Conservation (phyloP, 225 moss, liverwort and hornwort genomes). For the Bryum argenteum region DNA sequence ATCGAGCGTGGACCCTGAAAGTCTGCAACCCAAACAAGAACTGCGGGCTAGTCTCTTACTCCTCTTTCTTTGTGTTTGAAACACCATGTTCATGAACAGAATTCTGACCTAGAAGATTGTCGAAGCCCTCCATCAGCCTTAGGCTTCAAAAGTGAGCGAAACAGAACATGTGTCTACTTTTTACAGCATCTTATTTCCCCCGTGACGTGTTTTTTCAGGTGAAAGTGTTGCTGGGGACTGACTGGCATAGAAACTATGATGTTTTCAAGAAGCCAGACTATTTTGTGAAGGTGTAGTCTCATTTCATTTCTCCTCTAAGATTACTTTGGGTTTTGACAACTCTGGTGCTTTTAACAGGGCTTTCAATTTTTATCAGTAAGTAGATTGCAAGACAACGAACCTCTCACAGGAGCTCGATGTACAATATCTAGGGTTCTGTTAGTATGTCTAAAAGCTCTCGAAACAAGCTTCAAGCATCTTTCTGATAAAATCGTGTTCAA, state of each 20-base stretch:
- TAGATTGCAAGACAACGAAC: neutral
- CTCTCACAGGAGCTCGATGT: neutral
- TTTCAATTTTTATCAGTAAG: neutral
- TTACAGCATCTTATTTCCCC: neutral
- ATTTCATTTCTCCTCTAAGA: constrained; percentile 10
- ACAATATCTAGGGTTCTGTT: too few relatives aligned
- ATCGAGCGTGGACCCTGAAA: constrained; percentile 38
- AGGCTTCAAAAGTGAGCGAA: constrained; percentile 12
- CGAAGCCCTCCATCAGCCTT: neutral
- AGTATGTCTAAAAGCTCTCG: neutral
- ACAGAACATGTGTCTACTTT: neutral
- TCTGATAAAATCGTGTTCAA: neutral
- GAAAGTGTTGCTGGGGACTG: constrained; percentile 77
- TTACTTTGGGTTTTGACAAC: constrained; percentile 13
- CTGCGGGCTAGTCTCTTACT: constrained; percentile 37
- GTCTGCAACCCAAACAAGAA: constrained; percentile 44
- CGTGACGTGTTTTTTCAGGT: constrained; percentile 50
- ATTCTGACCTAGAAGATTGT: too few relatives aligned
- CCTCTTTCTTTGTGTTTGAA: constrained; percentile 10
- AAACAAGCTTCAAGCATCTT: neutral
- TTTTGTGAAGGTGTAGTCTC: constrained; percentile 73
- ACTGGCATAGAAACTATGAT: constrained; percentile 91
- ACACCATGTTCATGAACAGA: neutral
- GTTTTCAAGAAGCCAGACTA: constrained; percentile 85
- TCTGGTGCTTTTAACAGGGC: neutral